Conservation (phyloP, 768 basidiomycete species). For the Tricholoma saponaceum region DNA sequence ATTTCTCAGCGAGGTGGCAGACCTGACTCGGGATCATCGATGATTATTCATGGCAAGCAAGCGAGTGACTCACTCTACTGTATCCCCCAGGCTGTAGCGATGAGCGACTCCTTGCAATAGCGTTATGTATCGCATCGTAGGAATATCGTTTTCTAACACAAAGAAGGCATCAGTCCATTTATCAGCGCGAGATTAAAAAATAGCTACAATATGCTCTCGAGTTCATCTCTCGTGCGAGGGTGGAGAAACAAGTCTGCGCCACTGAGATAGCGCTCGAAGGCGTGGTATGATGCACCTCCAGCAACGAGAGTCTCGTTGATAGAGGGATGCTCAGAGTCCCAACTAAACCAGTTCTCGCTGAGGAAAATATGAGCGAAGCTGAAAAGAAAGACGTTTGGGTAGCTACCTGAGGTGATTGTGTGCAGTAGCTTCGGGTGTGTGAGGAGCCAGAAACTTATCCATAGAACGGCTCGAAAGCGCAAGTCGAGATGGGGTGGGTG, state of each 20-base stretch:
- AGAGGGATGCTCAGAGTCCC: conserved; percentile 68
- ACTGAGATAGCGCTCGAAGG: conserved; percentile 68
- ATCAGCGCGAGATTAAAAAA: background rate
- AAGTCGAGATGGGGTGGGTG: conserved; percentile 8
- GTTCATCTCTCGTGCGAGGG: conserved; percentile 59
- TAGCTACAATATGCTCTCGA: conserved; percentile 70
- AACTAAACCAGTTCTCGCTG: conserved; percentile 64
- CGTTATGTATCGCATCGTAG: conserved; percentile 79
- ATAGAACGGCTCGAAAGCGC: conserved; percentile 30
- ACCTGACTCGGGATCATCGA: conserved; percentile 35
- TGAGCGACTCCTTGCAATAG: conserved; percentile 65
- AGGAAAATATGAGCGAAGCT: conserved; percentile 9
- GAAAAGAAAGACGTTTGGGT: background rate
- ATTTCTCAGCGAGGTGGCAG: conserved; percentile 66
- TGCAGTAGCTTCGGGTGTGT: conserved; percentile 71
- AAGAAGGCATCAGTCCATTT: conserved; percentile 8
- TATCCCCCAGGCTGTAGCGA: conserved; percentile 54
- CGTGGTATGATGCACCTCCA: conserved; percentile 76
- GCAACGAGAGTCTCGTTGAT: conserved; percentile 73
- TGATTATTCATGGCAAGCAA: background rate
- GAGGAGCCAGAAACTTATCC: conserved; percentile 71
- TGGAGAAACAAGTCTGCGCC: conserved; percentile 70
- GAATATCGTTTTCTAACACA: conserved; percentile 62
- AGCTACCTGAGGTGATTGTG: conserved; percentile 65
- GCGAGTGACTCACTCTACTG: conserved; percentile 32